phyloP scores from a whole-genome alignment of 306 rosid species.

The Clitoria ternatea region DNA sequence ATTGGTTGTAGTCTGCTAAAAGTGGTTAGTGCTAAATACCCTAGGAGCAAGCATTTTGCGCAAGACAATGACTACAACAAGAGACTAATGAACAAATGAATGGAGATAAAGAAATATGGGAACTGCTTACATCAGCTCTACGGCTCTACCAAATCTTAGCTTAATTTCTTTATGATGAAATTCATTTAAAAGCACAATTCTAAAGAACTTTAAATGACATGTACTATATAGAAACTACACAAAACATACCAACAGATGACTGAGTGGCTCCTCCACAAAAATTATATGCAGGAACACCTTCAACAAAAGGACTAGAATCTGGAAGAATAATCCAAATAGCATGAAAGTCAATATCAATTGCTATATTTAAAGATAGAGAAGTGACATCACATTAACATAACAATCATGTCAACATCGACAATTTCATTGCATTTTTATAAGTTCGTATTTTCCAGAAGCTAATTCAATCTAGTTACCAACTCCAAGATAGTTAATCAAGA shows the following conservation, averaged over 20 bases:
- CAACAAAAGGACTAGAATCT: neutral
- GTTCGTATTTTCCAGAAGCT: constrained; percentile 1
- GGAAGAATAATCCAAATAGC: neutral
- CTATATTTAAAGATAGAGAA: neutral
- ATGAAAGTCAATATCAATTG: neutral
- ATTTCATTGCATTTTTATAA: too few relatives aligned
- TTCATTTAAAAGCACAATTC: neutral
- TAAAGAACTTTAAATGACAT: neutral
- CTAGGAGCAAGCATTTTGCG: neutral
- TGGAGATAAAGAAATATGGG: neutral
- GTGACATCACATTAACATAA: neutral
- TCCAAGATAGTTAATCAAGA: neutral
- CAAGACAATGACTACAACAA: neutral
- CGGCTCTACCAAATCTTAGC: neutral
- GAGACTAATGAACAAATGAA: neutral
- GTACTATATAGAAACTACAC: neutral
- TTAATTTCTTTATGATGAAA: neutral
- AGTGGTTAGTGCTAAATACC: neutral
- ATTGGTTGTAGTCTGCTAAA: neutral
- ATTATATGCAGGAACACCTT: neutral
- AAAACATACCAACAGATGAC: constrained; percentile 6
- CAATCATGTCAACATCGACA: neutral
- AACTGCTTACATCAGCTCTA: neutral
- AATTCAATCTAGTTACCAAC: neutral
- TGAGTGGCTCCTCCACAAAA: neutral